Base-by-base conservation (phyloP, 192 early-diverging fungal species). In the Coemansia sp. region DNA sequence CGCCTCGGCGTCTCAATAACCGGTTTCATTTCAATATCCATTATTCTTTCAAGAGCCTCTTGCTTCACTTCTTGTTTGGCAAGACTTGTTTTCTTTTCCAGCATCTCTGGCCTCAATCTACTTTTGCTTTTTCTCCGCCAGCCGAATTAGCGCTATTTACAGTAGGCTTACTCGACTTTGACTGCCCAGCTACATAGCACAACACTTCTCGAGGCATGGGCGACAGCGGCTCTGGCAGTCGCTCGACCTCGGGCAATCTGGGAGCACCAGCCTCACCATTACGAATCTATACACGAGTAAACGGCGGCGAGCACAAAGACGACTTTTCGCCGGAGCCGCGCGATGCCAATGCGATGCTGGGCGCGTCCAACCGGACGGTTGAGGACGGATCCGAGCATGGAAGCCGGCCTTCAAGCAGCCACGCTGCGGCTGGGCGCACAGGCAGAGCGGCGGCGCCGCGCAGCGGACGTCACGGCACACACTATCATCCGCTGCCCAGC, bases 401-500 rank as follows among this genome's bases (percentile, higher is more conserved):
- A 12, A 41, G 50, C 8, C 62, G 57, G 3, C 54, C 52, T 21
- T 19, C 41, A 59, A 51, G 55, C 43, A 22, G 57, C 61, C 35
- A 64, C 61, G 32, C 23, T 23, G 37, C 56, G 14, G 61, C 48
- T 29, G 51, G 27, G 15, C 60, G 45, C 41, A 53, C 59, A 3
- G 32, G 62, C n/a, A 47, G 50, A 4, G 59, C 62, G 60, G 51
- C 38, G 12, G 69, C 63, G 1, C 65, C 64, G 17, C 72, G 77
- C 24, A 56, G 48, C 21, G 70, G 72, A 8, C 72, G 77, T 19
- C 68, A 67, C 12, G 72, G 58, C 25, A 37, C 29, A 1, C 68
- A 67, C 24, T 81, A 81, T 64, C 72, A 81, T 32, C 66, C 78
- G 37, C 70, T 81, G 49, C 79, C 79, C 50, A 82, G 73, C 53